Percentiles rank a stretch among this genome's conserved stretches.
phyloP scores from a whole-genome alignment of 306 rosid species.

The Begonia masoniana region DNA sequence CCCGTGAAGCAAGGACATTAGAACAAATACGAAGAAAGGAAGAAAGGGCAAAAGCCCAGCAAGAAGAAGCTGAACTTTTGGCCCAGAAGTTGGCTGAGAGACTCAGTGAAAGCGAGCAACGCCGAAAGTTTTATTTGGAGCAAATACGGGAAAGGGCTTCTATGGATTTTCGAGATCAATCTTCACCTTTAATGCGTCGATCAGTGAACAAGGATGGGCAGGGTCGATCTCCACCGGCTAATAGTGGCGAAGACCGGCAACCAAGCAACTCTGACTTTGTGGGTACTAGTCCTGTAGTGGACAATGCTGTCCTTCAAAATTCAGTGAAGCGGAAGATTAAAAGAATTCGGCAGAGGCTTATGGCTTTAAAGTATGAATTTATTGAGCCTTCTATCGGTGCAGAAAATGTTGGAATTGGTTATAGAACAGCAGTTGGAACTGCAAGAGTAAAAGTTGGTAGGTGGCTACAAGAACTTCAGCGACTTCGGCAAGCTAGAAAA shows the following conservation, averaged over 20 bases:
- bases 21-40: conserved; percentile 95
- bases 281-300: conserved; percentile 43
- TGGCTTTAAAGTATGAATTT: conserved; percentile 92
- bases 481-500: conserved; percentile 96
- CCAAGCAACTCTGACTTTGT: conserved; percentile 35
- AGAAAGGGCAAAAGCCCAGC: conserved; percentile 97
- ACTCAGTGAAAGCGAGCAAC: conserved; percentile 93
- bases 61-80: conserved; percentile 96
- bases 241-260: conserved; percentile 53
- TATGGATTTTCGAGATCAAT: conserved; percentile 93
- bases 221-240: conserved; percentile 49
- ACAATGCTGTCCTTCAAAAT: conserved; percentile 49
- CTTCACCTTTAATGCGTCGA: conserved; percentile 80
- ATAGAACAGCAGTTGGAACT: conserved; percentile 75
- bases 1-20: conserved; percentile 86
- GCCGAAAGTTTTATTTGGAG: conserved; percentile 84
- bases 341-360: conserved; percentile 86
- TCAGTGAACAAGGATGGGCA: conserved; percentile 59
- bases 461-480: conserved; percentile 98
- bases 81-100: conserved; percentile 97
- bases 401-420: conserved; percentile 88
- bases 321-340: conserved; percentile 84
- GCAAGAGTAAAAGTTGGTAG: conserved; percentile 87
- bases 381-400: conserved; percentile 60
- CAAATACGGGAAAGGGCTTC: conserved; percentile 98